These are phyloP conservation scores for Magnusiomyces paraingens DNA, from an alignment of 1,139 yeast species.

Conservation along the genomic window DNA sequence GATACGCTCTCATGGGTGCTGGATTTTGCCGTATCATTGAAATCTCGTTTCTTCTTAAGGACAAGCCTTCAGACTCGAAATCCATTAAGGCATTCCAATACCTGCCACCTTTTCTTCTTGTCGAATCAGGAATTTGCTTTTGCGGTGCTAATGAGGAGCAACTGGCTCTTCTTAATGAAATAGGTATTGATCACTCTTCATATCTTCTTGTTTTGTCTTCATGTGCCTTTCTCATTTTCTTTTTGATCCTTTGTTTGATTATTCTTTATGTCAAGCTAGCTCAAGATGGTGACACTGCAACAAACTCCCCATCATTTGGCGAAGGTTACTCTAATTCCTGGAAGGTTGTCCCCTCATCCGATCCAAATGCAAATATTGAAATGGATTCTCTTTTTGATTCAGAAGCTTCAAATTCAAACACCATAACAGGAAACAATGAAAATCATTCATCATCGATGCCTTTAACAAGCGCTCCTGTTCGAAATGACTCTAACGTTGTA, in stretches of 20 bases:
- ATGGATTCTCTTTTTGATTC: slow-evolving; percentile 14
- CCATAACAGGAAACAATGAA: not conserved
- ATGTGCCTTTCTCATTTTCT: slow-evolving; percentile 64
- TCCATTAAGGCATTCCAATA: slow-evolving; percentile 68
- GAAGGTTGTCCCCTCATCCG: slow-evolving; percentile 15
- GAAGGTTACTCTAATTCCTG: slow-evolving; percentile 7
- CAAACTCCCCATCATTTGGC: not conserved
- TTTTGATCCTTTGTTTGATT: slow-evolving; percentile 56
- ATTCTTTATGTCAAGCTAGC: slow-evolving; percentile 40
- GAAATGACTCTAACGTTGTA: slow-evolving; percentile 9
- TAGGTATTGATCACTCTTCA: slow-evolving; percentile 80
- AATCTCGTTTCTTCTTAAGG: slow-evolving; percentile 59
- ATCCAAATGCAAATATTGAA: slow-evolving; percentile 12
- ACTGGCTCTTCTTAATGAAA: slow-evolving; percentile 56
- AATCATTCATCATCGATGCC: not conserved
- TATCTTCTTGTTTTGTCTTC: slow-evolving; percentile 68
- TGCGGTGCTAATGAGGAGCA: slow-evolving; percentile 95
- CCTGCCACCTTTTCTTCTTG: slow-evolving; percentile 71
- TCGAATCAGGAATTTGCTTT: slow-evolving; percentile 71
- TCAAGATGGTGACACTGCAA: slow-evolving; percentile 1
- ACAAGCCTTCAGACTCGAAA: slow-evolving; percentile 39
- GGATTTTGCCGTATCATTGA: slow-evolving; percentile 72
- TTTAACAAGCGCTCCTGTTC: not conserved
- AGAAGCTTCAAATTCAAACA: not conserved
- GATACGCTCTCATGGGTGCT: slow-evolving; percentile 69